A percentile compares a stretch with the other conserved stretches of the same genome.
phyloP scores from a whole-genome alignment of 345 rosid species.

The Geranium rotundifolium region DNA sequence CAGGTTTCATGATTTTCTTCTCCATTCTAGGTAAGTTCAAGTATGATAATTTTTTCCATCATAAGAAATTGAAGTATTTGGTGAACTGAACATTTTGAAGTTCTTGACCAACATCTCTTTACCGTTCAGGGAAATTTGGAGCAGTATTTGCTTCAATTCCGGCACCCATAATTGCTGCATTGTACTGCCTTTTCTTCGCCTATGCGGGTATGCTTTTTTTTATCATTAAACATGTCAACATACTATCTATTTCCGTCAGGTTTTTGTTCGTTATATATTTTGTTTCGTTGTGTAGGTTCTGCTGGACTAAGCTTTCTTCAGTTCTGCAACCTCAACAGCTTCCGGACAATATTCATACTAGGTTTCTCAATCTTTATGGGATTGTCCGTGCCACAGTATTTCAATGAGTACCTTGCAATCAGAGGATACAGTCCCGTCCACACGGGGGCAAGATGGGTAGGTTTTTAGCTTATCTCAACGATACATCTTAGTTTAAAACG shows the following conservation, averaged over 20 bases:
- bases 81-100: too few relatives aligned
- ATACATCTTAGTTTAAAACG: background rate
- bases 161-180: constrained; percentile 62
- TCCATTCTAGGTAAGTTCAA: constrained; percentile 57
- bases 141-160: constrained; percentile 89
- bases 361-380: constrained; percentile 89
- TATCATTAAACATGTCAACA: background rate
- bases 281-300: constrained; percentile 30
- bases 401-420: constrained; percentile 53
- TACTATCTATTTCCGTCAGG: background rate
- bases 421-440: constrained; percentile 45
- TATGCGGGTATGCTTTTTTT: constrained; percentile 58
- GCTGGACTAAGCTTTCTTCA: constrained; percentile 73
- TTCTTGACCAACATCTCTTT: background rate
- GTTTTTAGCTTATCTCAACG: background rate
- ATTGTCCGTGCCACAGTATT: constrained; percentile 73
- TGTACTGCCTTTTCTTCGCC: constrained; percentile 67
- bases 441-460: constrained; percentile 64
- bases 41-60: background rate
- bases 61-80: background rate
- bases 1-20: constrained; percentile 92
- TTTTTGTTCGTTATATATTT: background rate
- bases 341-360: constrained; percentile 54
- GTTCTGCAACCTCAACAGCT: constrained; percentile 83
- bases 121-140: constrained; percentile 65